Evolutionary conservation across 768 basidiomycete species (phyloP).

Genomic region (Termitomyces sp.): DNA sequence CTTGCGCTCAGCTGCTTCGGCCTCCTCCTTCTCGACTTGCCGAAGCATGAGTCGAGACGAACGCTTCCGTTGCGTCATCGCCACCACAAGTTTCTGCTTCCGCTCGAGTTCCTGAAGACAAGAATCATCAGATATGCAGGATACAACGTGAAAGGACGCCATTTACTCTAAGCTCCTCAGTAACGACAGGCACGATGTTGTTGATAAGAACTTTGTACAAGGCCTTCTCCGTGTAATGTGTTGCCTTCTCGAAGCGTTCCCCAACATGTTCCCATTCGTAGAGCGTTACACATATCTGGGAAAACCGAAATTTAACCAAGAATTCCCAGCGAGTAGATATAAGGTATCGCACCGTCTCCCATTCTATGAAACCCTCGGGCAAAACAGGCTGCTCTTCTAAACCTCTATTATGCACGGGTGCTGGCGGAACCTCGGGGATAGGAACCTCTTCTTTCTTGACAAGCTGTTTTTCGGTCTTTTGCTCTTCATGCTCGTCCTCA

Average conservation of each 20-base stretch:
- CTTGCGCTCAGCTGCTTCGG: constrained; percentile 52
- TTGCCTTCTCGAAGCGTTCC: constrained; percentile 70
- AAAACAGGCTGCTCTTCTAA: constrained; percentile 20
- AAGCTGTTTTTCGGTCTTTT: constrained; percentile 7
- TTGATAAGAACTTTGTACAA: constrained; percentile 67
- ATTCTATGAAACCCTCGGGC: constrained; percentile 69
- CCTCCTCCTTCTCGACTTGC: constrained; percentile 78
- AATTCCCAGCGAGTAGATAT: too few species aligned
- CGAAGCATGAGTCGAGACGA: constrained; percentile 84
- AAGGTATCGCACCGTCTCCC: constrained; percentile 72
- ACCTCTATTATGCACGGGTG: constrained; percentile 10
- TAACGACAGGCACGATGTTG: constrained; percentile 68
- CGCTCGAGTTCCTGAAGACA: constrained; percentile 53
- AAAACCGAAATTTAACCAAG: background rate
- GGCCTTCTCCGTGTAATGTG: constrained; percentile 77
- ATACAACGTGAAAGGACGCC: background rate
- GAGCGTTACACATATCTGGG: constrained; percentile 77
- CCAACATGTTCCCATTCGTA: constrained; percentile 83
- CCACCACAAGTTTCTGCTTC: constrained; percentile 65
- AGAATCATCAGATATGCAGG: constrained; percentile 3
- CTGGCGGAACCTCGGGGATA: constrained; percentile 1
- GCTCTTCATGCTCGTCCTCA: constrained; percentile 2
- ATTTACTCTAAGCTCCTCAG: constrained; percentile 61
- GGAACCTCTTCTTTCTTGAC: constrained; percentile 11
- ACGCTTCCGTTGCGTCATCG: constrained; percentile 81